Conservation (phyloP, 805 yeast genomes). For the Cephaloascus albidus region DNA sequence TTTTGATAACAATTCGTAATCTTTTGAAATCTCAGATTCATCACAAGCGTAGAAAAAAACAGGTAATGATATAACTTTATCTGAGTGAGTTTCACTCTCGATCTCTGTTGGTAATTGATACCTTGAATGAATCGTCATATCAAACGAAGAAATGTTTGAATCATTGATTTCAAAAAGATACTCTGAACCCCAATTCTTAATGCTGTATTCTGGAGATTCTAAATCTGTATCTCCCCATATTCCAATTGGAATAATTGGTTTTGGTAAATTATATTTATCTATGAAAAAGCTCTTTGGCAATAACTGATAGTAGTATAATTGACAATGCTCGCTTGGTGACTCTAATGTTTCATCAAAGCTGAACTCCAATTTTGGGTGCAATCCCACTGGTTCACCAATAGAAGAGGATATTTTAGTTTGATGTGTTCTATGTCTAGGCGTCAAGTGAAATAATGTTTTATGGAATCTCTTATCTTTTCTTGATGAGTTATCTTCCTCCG, state of each 20-base stretch:
- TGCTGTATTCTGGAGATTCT: constrained; percentile 45
- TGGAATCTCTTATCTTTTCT: background rate
- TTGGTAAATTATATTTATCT: constrained; percentile 44
- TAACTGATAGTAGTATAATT: constrained; percentile 29
- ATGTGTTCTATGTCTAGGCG: background rate
- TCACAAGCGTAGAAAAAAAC: constrained; percentile 43
- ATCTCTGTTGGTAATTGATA: background rate
- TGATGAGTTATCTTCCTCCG: background rate
- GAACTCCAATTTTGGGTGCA: constrained; percentile 22
- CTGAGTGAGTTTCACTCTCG: background rate
- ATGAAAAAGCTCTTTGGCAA: constrained; percentile 38
- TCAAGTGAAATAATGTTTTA: background rate
- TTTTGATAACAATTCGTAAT: background rate
- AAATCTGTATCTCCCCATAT: constrained; percentile 49
- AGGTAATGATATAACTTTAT: constrained; percentile 14
- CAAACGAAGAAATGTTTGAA: background rate
- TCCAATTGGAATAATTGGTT: constrained; percentile 18
- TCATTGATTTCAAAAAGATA: constrained; percentile 24
- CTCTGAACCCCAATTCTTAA: constrained; percentile 35
- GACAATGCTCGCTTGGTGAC: constrained; percentile 18
- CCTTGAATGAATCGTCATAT: background rate
- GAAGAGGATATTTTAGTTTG: background rate
- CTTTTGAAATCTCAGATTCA: constrained; percentile 5
- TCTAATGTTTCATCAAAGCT: constrained; percentile 5
- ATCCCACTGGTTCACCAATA: constrained; percentile 18